Base-by-base conservation (phyloP, 2,329 filamentous ascomycete genomes). In the Sarocladium brachiariae region DNA sequence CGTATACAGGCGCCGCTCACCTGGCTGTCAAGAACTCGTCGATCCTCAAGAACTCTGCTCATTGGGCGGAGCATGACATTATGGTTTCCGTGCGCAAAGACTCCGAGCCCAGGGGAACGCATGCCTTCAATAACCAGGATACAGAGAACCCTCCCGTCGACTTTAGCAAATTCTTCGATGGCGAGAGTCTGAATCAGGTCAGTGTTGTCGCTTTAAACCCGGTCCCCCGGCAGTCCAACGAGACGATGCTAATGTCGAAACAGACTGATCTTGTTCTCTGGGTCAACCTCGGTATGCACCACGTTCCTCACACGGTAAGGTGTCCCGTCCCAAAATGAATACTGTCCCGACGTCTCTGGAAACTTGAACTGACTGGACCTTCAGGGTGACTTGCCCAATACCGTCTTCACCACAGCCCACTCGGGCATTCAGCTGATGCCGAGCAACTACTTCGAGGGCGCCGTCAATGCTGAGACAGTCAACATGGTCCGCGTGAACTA, bases 201-300 rank as follows among this genome's bases (percentile, higher is more conserved):
- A 69, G 58, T 35, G 51, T 70, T n/a, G n/a, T n/a, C n/a, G n/a
- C n/a, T n/a, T n/a, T n/a, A n/a, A n/a, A n/a, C n/a, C n/a, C n/a
- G n/a, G n/a, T 21, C 21, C 18, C 18, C 34, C n/a, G 11, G 7
- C 34, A 6, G 16, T 13, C 8, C 16, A 37, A 37, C 16, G 16
- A 7, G 9, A 9, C 18, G 34, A 10, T n/a, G 7, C 11, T 37
- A 37, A n/a, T n/a, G 16, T 7, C n/a, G 34, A 16, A 23, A 18
- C 30, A 51, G 35, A 18, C 47, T 2, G 43, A 39, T 8, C 33
- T 27, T 27, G 27, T 35, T 25, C 48, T 48, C 3, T 76, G 68
- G 63, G 65, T 76, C 46, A 76, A 76, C 52, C 57, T 77, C 6
- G 74, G 74, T 8, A 75, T 71, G 67, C 72, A 77, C 51, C 74